Evolutionary conservation across 768 basidiomycete genomes (phyloP).

Genomic region (Lyophyllum decastes): DNA sequence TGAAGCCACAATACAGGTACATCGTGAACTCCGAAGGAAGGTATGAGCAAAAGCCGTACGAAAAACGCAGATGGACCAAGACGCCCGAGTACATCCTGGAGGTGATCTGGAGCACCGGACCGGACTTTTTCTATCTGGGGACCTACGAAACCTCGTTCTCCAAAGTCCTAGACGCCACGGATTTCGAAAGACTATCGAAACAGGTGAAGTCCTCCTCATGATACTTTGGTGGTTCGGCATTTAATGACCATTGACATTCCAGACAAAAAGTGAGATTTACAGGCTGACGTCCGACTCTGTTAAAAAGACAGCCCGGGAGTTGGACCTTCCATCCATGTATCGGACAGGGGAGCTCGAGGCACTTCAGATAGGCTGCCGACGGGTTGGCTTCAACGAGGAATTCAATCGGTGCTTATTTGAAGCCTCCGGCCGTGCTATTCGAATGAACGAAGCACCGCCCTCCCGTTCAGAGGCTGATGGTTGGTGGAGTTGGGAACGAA

Average conservation of each 20-base stretch:
- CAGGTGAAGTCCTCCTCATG: neutral
- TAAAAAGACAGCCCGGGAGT: neutral
- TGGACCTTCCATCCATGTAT: neutral
- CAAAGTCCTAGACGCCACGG: neutral
- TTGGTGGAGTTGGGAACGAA: neutral
- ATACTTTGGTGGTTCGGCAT: neutral
- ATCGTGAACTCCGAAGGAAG: neutral
- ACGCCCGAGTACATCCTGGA: neutral
- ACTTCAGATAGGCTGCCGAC: neutral
- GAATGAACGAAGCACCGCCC: too few species aligned
- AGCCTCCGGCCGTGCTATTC: neutral
- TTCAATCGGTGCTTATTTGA: neutral
- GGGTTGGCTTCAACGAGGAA: neutral
- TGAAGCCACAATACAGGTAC: neutral
- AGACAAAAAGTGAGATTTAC: neutral
- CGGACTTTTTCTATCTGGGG: neutral
- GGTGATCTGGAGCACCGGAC: neutral
- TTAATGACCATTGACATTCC: neutral
- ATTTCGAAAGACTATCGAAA: neutral
- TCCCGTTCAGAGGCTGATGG: neutral
- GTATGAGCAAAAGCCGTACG: neutral
- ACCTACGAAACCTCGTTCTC: conserved; percentile 1
- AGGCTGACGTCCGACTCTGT: neutral
- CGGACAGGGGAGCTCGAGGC: neutral
- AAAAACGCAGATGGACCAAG: neutral